These are phyloP conservation scores for Fusarium sp. DNA, from an alignment of 2,329 filamentous ascomycete genomes.

Conservation along the genomic window DNA sequence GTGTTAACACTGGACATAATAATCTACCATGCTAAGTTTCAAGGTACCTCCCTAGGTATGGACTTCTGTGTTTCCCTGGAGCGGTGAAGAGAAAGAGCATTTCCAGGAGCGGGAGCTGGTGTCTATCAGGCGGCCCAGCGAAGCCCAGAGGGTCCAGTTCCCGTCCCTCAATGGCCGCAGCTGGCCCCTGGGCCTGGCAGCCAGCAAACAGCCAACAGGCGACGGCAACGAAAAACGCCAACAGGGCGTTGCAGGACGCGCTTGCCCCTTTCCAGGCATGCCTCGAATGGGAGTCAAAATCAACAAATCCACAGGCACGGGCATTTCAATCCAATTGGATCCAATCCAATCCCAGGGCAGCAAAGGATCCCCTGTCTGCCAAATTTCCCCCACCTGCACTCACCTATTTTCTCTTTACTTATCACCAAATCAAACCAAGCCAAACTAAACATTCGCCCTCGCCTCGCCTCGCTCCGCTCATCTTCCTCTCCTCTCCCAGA, in stretches of 20 bases:
- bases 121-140: constrained; percentile 7
- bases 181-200: constrained; percentile 31
- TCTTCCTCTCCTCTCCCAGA: constrained; percentile 40
- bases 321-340: constrained; percentile 15
- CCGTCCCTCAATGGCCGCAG: too few species aligned
- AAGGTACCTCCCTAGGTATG: neutral
- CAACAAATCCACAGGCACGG: constrained; percentile 49
- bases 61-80: constrained; percentile 22
- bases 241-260: constrained; percentile 45
- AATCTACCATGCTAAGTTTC: constrained; percentile 11
- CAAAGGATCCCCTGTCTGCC: constrained; percentile 50
- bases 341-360: constrained; percentile 43
- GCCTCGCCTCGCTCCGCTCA: constrained; percentile 10
- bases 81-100: constrained; percentile 36
- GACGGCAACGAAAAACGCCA: constrained; percentile 36
- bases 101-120: constrained; percentile 22
- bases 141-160: constrained; percentile 12
- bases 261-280: constrained; percentile 49
- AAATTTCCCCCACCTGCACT: constrained; percentile 55
- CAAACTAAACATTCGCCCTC: constrained; percentile 41
- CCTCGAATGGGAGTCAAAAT: constrained; percentile 45
- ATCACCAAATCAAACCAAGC: constrained; percentile 28
- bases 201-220: constrained; percentile 36
- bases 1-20: constrained; percentile 8
- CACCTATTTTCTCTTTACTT: constrained; percentile 52